phyloP scores from a whole-genome alignment of 495 filamentous ascomycete species.

The Neurospora sp. region DNA sequence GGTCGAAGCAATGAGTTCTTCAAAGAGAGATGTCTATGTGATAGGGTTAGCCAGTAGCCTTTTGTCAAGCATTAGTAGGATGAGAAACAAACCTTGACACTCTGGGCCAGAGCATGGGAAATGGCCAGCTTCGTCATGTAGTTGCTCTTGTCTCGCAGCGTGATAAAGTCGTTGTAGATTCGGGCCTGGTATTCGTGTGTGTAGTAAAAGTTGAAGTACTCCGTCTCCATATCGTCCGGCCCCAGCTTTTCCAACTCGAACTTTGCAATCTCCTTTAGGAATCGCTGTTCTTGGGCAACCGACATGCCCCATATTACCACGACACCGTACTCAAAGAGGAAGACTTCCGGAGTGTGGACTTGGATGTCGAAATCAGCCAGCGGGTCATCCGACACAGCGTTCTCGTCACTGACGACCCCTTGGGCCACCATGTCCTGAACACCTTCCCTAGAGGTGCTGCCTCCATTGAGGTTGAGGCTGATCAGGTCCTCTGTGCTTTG shows the following conservation, averaged over 20 bases:
- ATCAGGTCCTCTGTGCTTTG: constrained; percentile 21
- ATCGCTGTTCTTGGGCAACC: constrained; percentile 67
- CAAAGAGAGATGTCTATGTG: constrained; percentile 82
- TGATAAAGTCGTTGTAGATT: constrained; percentile 99
- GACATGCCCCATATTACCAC: constrained; percentile 99
- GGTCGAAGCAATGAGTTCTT: constrained; percentile 88
- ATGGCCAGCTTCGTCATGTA: constrained; percentile 98
- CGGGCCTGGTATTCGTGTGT: constrained; percentile 92
- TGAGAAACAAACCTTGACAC: constrained; percentile 60
- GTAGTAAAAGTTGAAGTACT: constrained; percentile 99
- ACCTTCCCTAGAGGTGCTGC: constrained; percentile 3
- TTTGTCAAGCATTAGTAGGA: neutral
- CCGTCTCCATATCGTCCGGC: constrained; percentile 81
- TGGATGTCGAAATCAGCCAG: constrained; percentile 55
- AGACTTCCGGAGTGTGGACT: constrained; percentile 86
- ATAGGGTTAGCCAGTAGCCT: constrained; percentile 1
- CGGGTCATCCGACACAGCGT: constrained; percentile 16
- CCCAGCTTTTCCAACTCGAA: constrained; percentile 86
- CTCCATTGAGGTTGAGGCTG: constrained; percentile 12
- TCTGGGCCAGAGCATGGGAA: constrained; percentile 87
- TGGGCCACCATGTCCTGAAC: constrained; percentile 20
- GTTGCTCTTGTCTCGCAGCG: constrained; percentile 78
- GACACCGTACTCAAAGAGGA: constrained; percentile 96
- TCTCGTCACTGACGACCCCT: constrained; percentile 14
- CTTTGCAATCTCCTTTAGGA: constrained; percentile 89